Percentiles rank a stretch among this genome's conserved stretches.
Evolutionary conservation across 306 rosid species (phyloP).

Genomic region (Gynostemma pentaphyllum): DNA sequence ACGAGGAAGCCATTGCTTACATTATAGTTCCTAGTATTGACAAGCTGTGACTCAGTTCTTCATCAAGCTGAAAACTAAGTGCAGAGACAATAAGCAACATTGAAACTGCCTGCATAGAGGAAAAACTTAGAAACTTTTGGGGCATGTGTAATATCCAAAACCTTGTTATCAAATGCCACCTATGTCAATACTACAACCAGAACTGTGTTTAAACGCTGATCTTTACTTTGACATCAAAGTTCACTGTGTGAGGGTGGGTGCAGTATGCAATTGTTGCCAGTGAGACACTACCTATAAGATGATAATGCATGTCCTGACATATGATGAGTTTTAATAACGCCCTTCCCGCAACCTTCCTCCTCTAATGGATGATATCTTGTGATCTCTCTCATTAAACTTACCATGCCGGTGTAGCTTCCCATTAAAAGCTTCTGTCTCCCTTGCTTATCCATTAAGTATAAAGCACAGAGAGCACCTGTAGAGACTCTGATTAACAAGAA

Average conservation of each 20-base stretch:
- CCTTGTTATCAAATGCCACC: not conserved
- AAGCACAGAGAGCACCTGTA: slow-evolving; percentile 69
- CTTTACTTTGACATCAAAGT: not conserved
- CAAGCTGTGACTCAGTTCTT: slow-evolving; percentile 39
- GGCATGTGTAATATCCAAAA: not conserved
- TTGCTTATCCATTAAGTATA: slow-evolving; percentile 63
- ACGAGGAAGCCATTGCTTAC: slow-evolving; percentile 37
- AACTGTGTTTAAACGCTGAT: not conserved
- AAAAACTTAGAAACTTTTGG: not conserved
- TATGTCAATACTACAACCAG: not conserved
- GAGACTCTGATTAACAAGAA: slow-evolving; percentile 16
- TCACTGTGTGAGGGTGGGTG: not conserved
- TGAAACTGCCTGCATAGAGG: slow-evolving; percentile 52
- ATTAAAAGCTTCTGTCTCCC: slow-evolving; percentile 74
- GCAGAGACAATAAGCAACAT: slow-evolving; percentile 57
- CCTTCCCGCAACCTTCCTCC: not conserved
- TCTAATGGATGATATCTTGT: not conserved
- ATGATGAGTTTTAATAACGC: not conserved
- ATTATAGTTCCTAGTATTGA: slow-evolving; percentile 71
- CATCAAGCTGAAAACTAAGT: slow-evolving; percentile 50
- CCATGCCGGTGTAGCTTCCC: slow-evolving; percentile 93
- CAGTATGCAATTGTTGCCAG: not conserved
- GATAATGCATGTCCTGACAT: not conserved
- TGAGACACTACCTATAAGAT: not conserved
- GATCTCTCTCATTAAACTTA: slow-evolving; percentile 21